Evolutionary conservation across 345 rosid species (phyloP), one percentile per base, ranked within the genome.

Genomic region (Stellera chamaejasme): DNA sequence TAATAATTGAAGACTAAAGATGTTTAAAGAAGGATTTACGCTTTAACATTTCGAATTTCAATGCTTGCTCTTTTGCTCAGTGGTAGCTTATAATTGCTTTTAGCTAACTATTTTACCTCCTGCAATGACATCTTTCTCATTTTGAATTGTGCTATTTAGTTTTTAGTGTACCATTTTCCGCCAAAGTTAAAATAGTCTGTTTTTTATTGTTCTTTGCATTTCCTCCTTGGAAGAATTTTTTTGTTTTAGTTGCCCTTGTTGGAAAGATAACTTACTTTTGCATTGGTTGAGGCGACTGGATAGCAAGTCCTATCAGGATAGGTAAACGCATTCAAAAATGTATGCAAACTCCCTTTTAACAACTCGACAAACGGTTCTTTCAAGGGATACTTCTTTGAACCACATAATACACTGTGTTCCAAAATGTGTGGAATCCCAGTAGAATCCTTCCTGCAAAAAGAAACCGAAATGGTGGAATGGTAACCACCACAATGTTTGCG

Each of bases 281-380:
- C 69, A 72, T 93, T 93, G 6, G 97, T 89, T 56, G 99, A 93
- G 64, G 99, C 97, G 67, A 93, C 96, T 2, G 99, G 99, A 64
- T 89, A 93, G 69, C 97, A 89, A 14, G 97, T 93, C 75, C 99
- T 83, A 59, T 93, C 99, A 45, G 97, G 97, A 77, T 89, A 93
- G 0, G 99, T 93, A 66, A 93, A 87, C 42, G 99, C 99, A 75
- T 93, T 93, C 65, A 93, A 61, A 64, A 89, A 93, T 39, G 99
- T 93, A 56, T 93, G 70, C 76, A 93, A 75, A 71, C 99, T 93
- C 50, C 99, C 97, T 66, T 90, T 93, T 58, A 93, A 73, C 48
- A 93, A 61, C 66, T 93, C 99, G 64, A 89, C 99, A 72, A 93
- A 93, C 10, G 99, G 99, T 71, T 93, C 99, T 74, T 93, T 93